Evolutionary conservation across 202 grass and related monocot genomes (phyloP), one percentile per base, ranked within the genome.

Genomic region (Carex sylvatica): DNA sequence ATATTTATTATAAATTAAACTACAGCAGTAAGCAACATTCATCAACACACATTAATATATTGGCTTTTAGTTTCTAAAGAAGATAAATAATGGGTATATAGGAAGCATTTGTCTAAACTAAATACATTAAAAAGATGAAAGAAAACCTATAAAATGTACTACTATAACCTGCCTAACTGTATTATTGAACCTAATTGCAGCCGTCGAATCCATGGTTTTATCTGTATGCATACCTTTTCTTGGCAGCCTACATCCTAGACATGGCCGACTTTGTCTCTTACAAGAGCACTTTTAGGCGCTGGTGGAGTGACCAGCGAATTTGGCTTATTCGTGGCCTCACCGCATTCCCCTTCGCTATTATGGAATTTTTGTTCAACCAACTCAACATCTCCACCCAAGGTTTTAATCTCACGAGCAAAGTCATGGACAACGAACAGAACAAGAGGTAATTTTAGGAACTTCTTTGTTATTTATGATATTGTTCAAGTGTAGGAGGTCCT

Each of bases 391-490:
- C 86, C 47, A 28, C 82, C n/a, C 76, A 80, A 46, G 56, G 82
- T 7, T 88, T 88, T 58, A 84, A 81, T 44, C 75, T 88, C 16
- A 88, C 86, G 18, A 88, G 75, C 76, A 88, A 88, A 23, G 86
- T 81, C 4, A 74, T 67, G 55, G 82, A 84, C 1, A 58, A 81
- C 2, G 86, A 84, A 70, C 82, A 88, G 47, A 73, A 49, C 4
- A 53, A 73, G 82, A 30, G 67, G 67, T 70, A 70, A 20, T 69
- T 19, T 42, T 19, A 20, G 9, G 10, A 28, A 23, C 61, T 20
- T 70, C 7, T 66, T 18, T 64, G 61, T 28, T n/a, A 49, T 49
- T 49, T 49, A 49, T 13, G 12, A 31, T 33, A 15, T 4, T 31
- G 62, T 33, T 15, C 61, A 22, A 44, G 40, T 44, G 40, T 44